Evolutionary conservation across 148 eudicot species (phyloP).

Genomic region (Camellia lanceoleosa): DNA sequence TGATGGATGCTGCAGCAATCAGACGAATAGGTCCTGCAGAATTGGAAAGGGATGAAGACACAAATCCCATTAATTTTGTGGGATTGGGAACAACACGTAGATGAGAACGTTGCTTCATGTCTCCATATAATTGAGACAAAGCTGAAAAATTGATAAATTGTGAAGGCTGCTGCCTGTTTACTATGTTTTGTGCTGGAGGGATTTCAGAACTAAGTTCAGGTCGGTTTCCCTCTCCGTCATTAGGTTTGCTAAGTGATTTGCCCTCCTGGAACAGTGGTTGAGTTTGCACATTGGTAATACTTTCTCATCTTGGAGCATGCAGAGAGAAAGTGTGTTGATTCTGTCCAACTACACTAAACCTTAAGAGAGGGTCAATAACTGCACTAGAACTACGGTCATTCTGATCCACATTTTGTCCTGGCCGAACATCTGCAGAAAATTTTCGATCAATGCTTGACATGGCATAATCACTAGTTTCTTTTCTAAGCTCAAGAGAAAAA

Average conservation of each 20-base stretch:
- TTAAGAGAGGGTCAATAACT: not conserved
- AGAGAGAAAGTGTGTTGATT: conserved; percentile 1
- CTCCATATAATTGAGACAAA: conserved; percentile 3
- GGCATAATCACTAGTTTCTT: not conserved
- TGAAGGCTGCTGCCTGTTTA: conserved; percentile 10
- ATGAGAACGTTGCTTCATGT: not conserved
- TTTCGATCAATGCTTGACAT: not conserved
- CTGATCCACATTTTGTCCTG: not conserved
- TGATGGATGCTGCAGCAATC: not conserved
- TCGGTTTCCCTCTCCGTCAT: not conserved
- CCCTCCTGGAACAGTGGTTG: not conserved
- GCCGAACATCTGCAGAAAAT: not conserved
- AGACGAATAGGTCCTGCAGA: not conserved
- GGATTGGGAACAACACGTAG: conserved; percentile 8
- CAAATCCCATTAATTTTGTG: not conserved
- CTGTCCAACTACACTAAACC: not conserved
- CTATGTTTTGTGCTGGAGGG: not conserved
- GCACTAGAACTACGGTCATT: conserved; percentile 5
- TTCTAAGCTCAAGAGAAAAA: not conserved
- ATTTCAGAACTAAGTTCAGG: conserved; percentile 3
- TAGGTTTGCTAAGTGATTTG: conserved; percentile 11
- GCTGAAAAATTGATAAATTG: conserved; percentile 9
- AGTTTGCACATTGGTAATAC: not conserved
- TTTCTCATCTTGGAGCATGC: not conserved
- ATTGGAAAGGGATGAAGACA: conserved; percentile 5